These are phyloP conservation scores for Aureobasidium sp. DNA, from an alignment of 2,329 filamentous ascomycete genomes.

Conservation along the genomic window DNA sequence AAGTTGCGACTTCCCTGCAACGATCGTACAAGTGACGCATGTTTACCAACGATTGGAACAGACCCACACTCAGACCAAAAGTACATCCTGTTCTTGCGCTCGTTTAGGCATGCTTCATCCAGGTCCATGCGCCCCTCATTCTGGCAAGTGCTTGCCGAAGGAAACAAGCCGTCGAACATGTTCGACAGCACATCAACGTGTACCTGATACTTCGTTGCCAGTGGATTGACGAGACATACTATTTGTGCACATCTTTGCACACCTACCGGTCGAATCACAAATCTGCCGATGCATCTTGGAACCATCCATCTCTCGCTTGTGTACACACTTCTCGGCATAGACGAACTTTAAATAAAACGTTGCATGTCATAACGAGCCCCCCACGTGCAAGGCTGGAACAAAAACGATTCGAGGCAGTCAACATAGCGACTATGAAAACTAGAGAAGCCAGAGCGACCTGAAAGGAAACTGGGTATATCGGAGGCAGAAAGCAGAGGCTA, in stretches of 20 bases:
- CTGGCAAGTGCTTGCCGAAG: neutral
- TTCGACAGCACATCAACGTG: neutral
- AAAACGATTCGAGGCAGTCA: neutral
- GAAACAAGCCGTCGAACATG: neutral
- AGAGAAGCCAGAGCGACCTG: neutral
- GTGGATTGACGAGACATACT: neutral
- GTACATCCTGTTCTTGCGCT: neutral
- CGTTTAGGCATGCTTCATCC: neutral
- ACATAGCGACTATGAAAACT: neutral
- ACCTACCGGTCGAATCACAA: neutral
- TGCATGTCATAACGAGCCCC: neutral
- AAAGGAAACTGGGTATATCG: constrained; percentile 5
- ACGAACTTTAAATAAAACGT: constrained; percentile 1
- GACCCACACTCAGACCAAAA: constrained; percentile 2
- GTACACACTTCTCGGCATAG: neutral
- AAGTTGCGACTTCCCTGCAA: neutral
- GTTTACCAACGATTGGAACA: neutral
- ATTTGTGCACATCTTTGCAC: neutral
- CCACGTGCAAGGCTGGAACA: neutral
- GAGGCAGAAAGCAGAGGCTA: neutral
- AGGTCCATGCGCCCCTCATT: neutral
- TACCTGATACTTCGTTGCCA: neutral
- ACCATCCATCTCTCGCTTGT: neutral
- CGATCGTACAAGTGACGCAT: constrained; percentile 13
- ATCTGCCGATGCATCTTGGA: neutral